A percentile compares a stretch with the other conserved stretches of the same genome.
Evolutionary conservation across 75 land plant species (phyloP).

Genomic region (Picea sitchensis): DNA sequence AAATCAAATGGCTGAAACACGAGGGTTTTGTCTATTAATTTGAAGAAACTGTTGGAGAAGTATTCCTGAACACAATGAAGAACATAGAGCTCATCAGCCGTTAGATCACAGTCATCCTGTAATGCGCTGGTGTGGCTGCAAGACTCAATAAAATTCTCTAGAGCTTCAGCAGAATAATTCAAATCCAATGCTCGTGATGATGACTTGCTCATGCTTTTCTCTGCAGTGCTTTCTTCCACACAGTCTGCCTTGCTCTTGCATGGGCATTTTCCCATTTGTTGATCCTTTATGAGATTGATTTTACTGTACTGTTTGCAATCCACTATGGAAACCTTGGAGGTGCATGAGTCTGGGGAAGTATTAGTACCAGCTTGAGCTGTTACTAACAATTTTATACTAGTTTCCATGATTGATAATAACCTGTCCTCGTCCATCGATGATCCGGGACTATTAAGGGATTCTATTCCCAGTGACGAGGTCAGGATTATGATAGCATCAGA

Average conservation of each 20-base stretch:
- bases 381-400: too few species aligned
- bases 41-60: conserved; percentile 17
- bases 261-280: too few species aligned
- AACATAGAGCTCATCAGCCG: neutral
- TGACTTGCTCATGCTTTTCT: too few species aligned
- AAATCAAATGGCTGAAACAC: conserved; percentile 56
- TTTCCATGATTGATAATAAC: neutral
- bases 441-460: neutral
- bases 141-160: neutral
- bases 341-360: neutral
- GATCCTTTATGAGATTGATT: neutral
- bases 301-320: neutral
- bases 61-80: neutral
- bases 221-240: neutral
- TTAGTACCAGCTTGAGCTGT: too few species aligned
- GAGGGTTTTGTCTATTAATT: conserved; percentile 23
- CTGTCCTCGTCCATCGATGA: neutral
- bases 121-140: neutral
- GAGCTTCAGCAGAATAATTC: neutral
- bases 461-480: conserved; percentile 45
- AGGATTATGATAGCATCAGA: conserved; percentile 68
- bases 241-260: neutral
- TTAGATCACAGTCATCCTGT: conserved; percentile 2
- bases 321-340: neutral
- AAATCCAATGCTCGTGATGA: neutral